Conservation (phyloP, 352 stramenopile species). For the Plasmopara viticola region DNA sequence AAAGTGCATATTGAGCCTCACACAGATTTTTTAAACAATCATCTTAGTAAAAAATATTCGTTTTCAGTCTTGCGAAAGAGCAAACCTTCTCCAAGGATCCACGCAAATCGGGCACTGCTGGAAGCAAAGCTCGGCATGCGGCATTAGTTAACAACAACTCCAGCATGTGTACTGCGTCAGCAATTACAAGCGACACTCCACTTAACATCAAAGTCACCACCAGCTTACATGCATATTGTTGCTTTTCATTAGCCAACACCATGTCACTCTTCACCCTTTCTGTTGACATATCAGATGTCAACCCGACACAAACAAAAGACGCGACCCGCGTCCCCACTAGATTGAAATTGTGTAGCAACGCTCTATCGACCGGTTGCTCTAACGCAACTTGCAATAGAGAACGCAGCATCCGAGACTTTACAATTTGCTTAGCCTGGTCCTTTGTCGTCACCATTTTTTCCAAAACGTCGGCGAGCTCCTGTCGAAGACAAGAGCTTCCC, state of each 20-base stretch:
- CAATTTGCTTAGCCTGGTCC: constrained; percentile 38
- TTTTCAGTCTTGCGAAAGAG: constrained; percentile 28
- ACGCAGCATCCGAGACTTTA: constrained; percentile 35
- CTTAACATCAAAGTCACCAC: constrained; percentile 57
- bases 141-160: constrained; percentile 50
- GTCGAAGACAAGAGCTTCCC: constrained; percentile 14
- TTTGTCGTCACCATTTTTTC: constrained; percentile 30
- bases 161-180: constrained; percentile 48
- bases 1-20: constrained; percentile 28
- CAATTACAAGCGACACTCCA: constrained; percentile 40
- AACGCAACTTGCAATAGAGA: constrained; percentile 43
- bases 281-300: background rate
- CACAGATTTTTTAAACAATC: constrained; percentile 40
- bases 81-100: constrained; percentile 50
- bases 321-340: constrained; percentile 16
- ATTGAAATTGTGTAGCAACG: constrained; percentile 15
- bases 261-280: constrained; percentile 1
- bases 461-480: constrained; percentile 30
- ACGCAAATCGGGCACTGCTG: constrained; percentile 38
- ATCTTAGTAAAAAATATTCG: constrained; percentile 32
- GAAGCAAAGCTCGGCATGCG: constrained; percentile 20
- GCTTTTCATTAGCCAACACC: constrained; percentile 1
- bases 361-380: constrained; percentile 11
- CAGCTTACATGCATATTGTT: constrained; percentile 29
- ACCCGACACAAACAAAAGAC: constrained; percentile 22